Evolutionary conservation across 1,139 yeast species (phyloP), one percentile per base, ranked within the genome.

Genomic region (Yamadazyma siamensis): DNA sequence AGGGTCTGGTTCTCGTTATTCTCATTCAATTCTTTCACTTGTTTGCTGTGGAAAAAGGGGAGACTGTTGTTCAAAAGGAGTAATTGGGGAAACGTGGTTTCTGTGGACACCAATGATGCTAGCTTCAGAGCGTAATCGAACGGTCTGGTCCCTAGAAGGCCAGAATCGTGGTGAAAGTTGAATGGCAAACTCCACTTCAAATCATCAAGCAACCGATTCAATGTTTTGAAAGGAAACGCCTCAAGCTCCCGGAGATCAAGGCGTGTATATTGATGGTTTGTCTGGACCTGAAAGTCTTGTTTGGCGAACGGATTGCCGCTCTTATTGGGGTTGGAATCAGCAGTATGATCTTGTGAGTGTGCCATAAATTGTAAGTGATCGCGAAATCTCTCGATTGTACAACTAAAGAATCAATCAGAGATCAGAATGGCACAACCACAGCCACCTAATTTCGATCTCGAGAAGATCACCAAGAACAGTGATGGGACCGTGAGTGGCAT

Each of bases 131-230:
- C 52, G 39, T 68, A 68, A 11, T 53, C 61, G 23, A 65, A 47
- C 1, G 74, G 69, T 29, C 48, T 52, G 20, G 48, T 29, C 29
- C 47, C 49, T 23, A 68, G 49, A 15, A 66, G 44, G 33, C 63
- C 52, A 25, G 32, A 31, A 14, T 44, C 43, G 18, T 45, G 46
- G 20, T 31, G 33, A 6, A 39, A 34, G 31, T 44, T 47, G 33
- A 45, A 53, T 6, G 63, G 56, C 26, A 59, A 29, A 34, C 70
- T 48, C 68, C 72, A 70, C 43, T 71, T 62, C 24, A 81, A 50
- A 46, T 82, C 91, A 48, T 80, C 87, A 17, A 81, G 44, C 18
- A 82, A 63, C 31, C 91, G 60, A 44, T 81, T 81, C 16, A 80
- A 57, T 0, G 89, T 80, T 46, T 82, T 82, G 54, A 74, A 77